phyloP scores from a whole-genome alignment of 176 grass and related monocot species.

The Guadua angustifolia region DNA sequence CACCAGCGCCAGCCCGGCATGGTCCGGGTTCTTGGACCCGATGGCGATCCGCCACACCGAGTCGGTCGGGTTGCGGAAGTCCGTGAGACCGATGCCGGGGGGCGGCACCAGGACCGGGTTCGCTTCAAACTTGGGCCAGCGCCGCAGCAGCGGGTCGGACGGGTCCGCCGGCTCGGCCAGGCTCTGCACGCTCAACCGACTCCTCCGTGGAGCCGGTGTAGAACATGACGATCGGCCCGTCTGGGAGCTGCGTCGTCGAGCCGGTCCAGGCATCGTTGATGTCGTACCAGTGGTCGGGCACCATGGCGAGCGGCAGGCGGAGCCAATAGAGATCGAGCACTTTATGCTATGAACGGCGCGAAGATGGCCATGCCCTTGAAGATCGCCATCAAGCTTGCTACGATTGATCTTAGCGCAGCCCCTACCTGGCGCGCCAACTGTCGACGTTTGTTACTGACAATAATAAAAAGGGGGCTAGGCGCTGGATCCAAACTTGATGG shows the following conservation, averaged over 20 bases:
- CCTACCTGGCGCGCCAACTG: no score
- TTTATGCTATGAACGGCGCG: no score
- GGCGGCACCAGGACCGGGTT: conserved; percentile 76
- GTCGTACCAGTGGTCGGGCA: conserved; percentile 80
- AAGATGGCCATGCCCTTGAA: no score
- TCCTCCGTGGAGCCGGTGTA: conserved; percentile 80
- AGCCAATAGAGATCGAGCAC: no score
- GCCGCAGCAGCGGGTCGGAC: conserved; percentile 60
- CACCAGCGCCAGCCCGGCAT: conserved; percentile 66
- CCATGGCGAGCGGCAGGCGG: conserved; percentile 74
- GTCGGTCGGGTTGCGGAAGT: conserved; percentile 65
- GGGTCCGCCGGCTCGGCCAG: conserved; percentile 63
- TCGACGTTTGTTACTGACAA: no score
- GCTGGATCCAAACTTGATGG: no score
- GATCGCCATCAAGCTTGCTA: no score
- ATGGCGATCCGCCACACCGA: conserved; percentile 66
- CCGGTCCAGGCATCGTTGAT: conserved; percentile 78
- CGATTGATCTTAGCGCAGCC: no score
- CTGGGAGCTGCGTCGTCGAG: conserved; percentile 66
- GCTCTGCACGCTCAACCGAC: conserved; percentile 79
- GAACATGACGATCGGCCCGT: conserved; percentile 72
- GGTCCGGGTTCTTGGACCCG: conserved; percentile 61
- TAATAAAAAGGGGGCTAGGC: no score
- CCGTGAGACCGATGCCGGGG: conserved; percentile 53
- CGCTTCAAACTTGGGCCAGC: conserved; percentile 67